Conservation (phyloP, 305 asterid genomes). For the Rubia occidens region DNA sequence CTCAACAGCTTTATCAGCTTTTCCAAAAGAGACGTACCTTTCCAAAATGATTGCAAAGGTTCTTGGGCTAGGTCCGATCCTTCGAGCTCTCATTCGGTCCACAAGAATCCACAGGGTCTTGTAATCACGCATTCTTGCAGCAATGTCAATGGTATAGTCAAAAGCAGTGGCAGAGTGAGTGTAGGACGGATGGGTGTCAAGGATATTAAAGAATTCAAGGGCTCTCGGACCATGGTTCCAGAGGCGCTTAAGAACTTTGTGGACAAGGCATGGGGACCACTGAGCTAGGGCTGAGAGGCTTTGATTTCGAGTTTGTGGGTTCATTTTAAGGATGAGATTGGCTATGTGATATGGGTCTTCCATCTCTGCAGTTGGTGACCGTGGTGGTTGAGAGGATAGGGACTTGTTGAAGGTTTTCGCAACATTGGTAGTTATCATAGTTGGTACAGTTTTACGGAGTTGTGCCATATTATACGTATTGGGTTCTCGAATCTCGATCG, state of each 20-base stretch:
- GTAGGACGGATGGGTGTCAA: slow-evolving; percentile 51
- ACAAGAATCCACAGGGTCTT: slow-evolving; percentile 57
- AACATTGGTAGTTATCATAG: neutral
- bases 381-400: slow-evolving; percentile 18
- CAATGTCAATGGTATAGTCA: slow-evolving; percentile 67
- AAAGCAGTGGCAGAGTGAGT: slow-evolving; percentile 57
- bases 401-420: slow-evolving; percentile 11
- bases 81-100: slow-evolving; percentile 44
- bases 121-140: slow-evolving; percentile 72
- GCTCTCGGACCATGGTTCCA: slow-evolving; percentile 98
- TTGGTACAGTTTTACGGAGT: neutral
- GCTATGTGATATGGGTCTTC: slow-evolving; percentile 43
- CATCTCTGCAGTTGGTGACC: slow-evolving; percentile 21
- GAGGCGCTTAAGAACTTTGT: slow-evolving; percentile 59
- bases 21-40: slow-evolving; percentile 70
- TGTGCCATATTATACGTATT: neutral
- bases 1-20: slow-evolving; percentile 76
- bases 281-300: slow-evolving; percentile 29
- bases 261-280: slow-evolving; percentile 62
- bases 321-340: slow-evolving; percentile 41
- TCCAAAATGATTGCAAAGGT: slow-evolving; percentile 75
- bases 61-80: slow-evolving; percentile 61
- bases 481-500: neutral
- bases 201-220: slow-evolving; percentile 63
- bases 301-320: slow-evolving; percentile 31